These are phyloP conservation scores for Lepraria neglecta DNA, from an alignment of 495 filamentous ascomycete species.

Conservation along the genomic window DNA sequence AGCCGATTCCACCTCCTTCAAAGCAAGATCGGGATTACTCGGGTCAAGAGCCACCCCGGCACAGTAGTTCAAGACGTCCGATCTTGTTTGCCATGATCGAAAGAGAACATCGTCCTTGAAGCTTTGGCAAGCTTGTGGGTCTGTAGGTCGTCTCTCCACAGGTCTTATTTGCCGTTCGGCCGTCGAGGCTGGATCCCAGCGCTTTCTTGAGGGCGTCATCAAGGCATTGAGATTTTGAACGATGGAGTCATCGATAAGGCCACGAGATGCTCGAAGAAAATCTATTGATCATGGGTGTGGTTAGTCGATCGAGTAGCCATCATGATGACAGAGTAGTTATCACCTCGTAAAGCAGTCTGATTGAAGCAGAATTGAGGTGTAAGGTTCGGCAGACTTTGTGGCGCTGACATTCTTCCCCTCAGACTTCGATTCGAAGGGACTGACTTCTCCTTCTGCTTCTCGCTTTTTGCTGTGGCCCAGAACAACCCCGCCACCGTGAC, in stretches of 20 bases:
- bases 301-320: neutral
- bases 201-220: slow-evolving; percentile 60
- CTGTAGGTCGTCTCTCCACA: slow-evolving; percentile 42
- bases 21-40: slow-evolving; percentile 70
- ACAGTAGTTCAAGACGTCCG: slow-evolving; percentile 85
- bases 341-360: slow-evolving; percentile 76
- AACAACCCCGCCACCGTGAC: slow-evolving; percentile 21
- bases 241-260: slow-evolving; percentile 86
- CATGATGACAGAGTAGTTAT: slow-evolving; percentile 16
- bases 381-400: slow-evolving; percentile 54
- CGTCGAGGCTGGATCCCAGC: slow-evolving; percentile 80
- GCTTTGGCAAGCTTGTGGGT: slow-evolving; percentile 51
- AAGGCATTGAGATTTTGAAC: slow-evolving; percentile 89
- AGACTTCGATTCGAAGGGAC: neutral
- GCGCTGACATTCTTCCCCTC: slow-evolving; percentile 51
- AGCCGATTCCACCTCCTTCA: slow-evolving; percentile 63
- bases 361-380: slow-evolving; percentile 94
- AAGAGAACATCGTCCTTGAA: slow-evolving; percentile 82
- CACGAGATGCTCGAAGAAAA: slow-evolving; percentile 84
- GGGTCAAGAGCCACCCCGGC: slow-evolving; percentile 86
- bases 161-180: slow-evolving; percentile 48
- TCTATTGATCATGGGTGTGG: slow-evolving; percentile 45
- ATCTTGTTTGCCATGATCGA: slow-evolving; percentile 79
- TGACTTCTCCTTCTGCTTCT: neutral
- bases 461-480: slow-evolving; percentile 8